Evolutionary conservation across 1,139 yeast genomes (phyloP).

Genomic region (Debaryomyces singareniensis): DNA sequence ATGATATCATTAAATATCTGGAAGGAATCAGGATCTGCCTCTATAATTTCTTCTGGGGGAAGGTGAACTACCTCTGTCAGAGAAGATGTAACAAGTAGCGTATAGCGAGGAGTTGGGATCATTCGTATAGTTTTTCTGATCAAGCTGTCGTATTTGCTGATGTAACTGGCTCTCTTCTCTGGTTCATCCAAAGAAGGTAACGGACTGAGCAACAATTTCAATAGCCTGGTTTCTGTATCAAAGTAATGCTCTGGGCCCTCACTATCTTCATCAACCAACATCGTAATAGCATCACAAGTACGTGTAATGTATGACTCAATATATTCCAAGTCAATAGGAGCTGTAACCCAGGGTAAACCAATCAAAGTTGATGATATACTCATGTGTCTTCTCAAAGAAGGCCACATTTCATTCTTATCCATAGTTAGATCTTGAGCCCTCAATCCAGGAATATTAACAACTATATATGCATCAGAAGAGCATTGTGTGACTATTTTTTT

Average conservation of each 20-base stretch:
- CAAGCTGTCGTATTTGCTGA: conserved; percentile 43
- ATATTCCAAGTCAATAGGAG: conserved; percentile 40
- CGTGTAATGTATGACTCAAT: conserved; percentile 36
- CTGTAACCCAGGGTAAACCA: conserved; percentile 49
- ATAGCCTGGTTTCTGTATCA: conserved; percentile 57
- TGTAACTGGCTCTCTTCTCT: conserved; percentile 14
- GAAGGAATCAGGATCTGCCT: conserved; percentile 26
- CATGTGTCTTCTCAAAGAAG: conserved; percentile 47
- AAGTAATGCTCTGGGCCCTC: conserved; percentile 43
- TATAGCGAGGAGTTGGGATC: conserved; percentile 61
- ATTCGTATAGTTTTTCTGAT: conserved; percentile 49
- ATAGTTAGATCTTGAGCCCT: conserved; percentile 48
- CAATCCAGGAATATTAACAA: conserved; percentile 69
- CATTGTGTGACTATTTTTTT: conserved; percentile 53
- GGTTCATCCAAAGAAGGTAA: conserved; percentile 29
- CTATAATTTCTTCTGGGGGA: conserved; percentile 21
- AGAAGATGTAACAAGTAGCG: conserved; percentile 45
- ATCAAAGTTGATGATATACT: conserved; percentile 58
- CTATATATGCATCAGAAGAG: conserved; percentile 61
- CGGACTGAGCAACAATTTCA: conserved; percentile 46
- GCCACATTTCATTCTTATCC: conserved; percentile 37
- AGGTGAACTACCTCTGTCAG: conserved; percentile 22
- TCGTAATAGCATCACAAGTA: conserved; percentile 44
- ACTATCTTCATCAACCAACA: conserved; percentile 30
- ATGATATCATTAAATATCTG: conserved; percentile 42